phyloP scores from a whole-genome alignment of 164 flowering plant species.

The Warburgia ugandensis region DNA sequence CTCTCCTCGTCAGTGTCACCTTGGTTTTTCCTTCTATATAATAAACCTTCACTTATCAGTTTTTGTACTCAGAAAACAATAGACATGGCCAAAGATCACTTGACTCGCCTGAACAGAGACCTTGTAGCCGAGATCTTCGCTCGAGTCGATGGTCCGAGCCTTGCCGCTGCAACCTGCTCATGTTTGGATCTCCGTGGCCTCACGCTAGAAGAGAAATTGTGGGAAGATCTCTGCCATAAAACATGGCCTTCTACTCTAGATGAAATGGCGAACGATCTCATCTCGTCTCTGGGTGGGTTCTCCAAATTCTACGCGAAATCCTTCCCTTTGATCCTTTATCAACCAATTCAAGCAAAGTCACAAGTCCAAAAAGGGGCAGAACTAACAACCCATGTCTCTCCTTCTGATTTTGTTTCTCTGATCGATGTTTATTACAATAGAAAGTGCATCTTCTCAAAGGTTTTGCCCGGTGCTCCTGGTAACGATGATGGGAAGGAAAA shows the following conservation, averaged over 20 bases:
- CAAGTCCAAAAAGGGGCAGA: too few species aligned
- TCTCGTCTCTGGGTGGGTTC: slow-evolving; percentile 7
- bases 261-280: slow-evolving; percentile 3
- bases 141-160: slow-evolving; percentile 17
- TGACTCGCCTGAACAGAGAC: slow-evolving; percentile 10
- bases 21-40: too few species aligned
- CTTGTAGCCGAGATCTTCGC: slow-evolving; percentile 17
- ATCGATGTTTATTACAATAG: slow-evolving; percentile 10
- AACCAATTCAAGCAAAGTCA: neutral
- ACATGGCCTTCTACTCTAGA: slow-evolving; percentile 27
- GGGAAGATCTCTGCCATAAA: slow-evolving; percentile 18
- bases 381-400: neutral
- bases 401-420: slow-evolving; percentile 7
- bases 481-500: neutral
- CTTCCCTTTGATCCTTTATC: slow-evolving; percentile 12
- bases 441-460: slow-evolving; percentile 18
- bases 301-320: slow-evolving; percentile 21
- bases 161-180: slow-evolving; percentile 24
- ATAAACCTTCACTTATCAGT: too few species aligned
- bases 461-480: slow-evolving; percentile 15
- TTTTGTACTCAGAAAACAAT: too few species aligned
- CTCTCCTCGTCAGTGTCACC: too few species aligned
- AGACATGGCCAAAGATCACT: neutral
- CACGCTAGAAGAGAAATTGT: slow-evolving; percentile 12
- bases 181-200: slow-evolving; percentile 10